phyloP scores from a whole-genome alignment of 345 rosid genomes.

The Populus ilicifolia region DNA sequence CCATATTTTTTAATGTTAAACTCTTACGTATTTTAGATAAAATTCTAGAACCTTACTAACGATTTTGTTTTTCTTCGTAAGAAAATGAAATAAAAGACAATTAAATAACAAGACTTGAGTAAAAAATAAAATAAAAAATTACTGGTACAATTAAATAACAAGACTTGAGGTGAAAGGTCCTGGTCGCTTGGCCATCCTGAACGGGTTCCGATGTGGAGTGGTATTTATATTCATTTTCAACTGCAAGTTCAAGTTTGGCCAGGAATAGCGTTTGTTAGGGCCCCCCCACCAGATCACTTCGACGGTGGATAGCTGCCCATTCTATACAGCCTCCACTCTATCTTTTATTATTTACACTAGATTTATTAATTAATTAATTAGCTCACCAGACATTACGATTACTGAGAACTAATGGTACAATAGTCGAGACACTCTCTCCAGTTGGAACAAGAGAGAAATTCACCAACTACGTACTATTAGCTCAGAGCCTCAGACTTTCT shows the following conservation, averaged over 20 bases:
- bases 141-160: neutral
- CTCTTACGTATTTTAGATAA: too few relatives aligned
- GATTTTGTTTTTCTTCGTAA: too few relatives aligned
- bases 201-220: neutral
- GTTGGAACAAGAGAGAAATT: constrained; percentile 17
- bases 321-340: neutral
- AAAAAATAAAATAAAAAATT: neutral
- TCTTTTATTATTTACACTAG: too few relatives aligned
- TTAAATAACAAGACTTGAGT: neutral
- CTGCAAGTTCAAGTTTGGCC: constrained; percentile 6
- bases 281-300: constrained; percentile 14
- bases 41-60: too few relatives aligned
- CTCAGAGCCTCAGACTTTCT: neutral
- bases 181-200: neutral
- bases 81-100: too few relatives aligned
- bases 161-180: neutral
- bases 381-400: neutral
- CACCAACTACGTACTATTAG: constrained; percentile 22
- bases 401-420: constrained; percentile 2
- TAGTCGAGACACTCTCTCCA: constrained; percentile 21
- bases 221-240: neutral
- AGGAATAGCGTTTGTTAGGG: neutral
- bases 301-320: neutral
- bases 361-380: neutral
- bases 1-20: too few relatives aligned